Evolutionary conservation across 768 basidiomycete species (phyloP), one percentile per base, ranked within the genome.

Genomic region (Lepiota brunneoincarnata): DNA sequence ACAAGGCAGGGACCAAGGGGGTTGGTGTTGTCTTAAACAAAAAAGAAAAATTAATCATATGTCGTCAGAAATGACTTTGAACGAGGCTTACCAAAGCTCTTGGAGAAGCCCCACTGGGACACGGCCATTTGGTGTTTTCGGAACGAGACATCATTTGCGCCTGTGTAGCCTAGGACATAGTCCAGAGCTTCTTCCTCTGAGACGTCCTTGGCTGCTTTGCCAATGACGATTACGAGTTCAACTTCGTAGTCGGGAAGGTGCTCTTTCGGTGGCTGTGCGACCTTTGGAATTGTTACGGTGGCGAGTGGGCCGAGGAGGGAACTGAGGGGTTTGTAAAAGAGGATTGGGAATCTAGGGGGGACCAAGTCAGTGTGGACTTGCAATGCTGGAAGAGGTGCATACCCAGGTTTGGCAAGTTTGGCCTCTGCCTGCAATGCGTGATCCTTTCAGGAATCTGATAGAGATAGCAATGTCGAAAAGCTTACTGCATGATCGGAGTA

Each of bases 41-140:
- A 2, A 2, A 28, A n/a, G 50, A 20, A 49, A 36, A 12, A 39
- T 49, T 17, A 12, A 14, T 5, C 2, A 11, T 18, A 40, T 18
- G n/a, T n/a, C n/a, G n/a, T 11, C 15, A 20, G 9, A 18, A 9
- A n/a, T 10, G 12, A 36, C 2, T 24, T 31, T n/a, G n/a, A 38
- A 61, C 78, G 21, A 9, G 31, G 7, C 31, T 31, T 54, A 87
- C 91, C 92, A 60, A 92, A 95, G 38, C 86, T 78, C 68, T 95
- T 95, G 23, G 90, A 91, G 69, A 91, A 93, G 26, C 80, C 75
- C 92, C 93, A 95, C 61, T 95, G 93, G 0, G 87, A 86, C 9
- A 86, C 84, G 3, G 82, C 81, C 70, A 89, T 72, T 65, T 94
- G 93, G 61, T 87, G 85, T 58, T 86, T 83, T 38, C 93, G 81